Evolutionary conservation across 495 filamentous ascomycete genomes (phyloP).

Genomic region (Penicillium goetzii): DNA sequence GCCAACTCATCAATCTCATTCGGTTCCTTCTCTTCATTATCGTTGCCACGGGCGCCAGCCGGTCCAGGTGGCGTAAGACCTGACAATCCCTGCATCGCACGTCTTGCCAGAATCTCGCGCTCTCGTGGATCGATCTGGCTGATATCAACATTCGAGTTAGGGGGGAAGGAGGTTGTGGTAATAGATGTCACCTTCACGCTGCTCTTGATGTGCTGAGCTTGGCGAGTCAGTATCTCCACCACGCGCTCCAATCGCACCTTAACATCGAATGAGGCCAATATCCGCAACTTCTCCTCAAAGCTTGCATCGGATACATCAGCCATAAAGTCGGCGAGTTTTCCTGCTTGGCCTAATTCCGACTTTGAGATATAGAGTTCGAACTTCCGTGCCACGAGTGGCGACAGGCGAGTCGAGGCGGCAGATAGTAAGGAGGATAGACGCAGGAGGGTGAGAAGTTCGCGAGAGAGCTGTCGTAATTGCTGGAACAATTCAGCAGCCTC

Average conservation of each 20-base stretch:
- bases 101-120: conserved; percentile 54
- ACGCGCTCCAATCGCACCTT: conserved; percentile 77
- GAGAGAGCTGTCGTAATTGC: conserved; percentile 77
- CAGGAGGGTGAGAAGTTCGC: conserved; percentile 79
- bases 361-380: conserved; percentile 82
- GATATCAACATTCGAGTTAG: conserved; percentile 55
- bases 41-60: conserved; percentile 47
- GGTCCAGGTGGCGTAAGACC: conserved; percentile 57
- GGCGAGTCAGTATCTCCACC: conserved; percentile 77
- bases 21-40: conserved; percentile 69
- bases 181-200: conserved; percentile 78
- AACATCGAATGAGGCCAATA: conserved; percentile 76
- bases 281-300: conserved; percentile 84
- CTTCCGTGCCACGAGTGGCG: conserved; percentile 80
- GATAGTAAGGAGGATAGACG: conserved; percentile 77
- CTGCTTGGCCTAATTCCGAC: conserved; percentile 78
- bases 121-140: conserved; percentile 56
- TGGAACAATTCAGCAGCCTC: conserved; percentile 71
- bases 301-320: conserved; percentile 82
- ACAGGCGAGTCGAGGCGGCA: conserved; percentile 62
- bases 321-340: conserved; percentile 94
- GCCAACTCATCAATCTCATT: conserved; percentile 92
- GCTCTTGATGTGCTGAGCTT: conserved; percentile 79
- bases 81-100: conserved; percentile 53
- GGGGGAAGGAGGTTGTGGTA: conserved; percentile 60